These are phyloP conservation scores for Diaporthe capsici DNA, from an alignment of 2,329 filamentous ascomycete genomes.

Conservation along the genomic window DNA sequence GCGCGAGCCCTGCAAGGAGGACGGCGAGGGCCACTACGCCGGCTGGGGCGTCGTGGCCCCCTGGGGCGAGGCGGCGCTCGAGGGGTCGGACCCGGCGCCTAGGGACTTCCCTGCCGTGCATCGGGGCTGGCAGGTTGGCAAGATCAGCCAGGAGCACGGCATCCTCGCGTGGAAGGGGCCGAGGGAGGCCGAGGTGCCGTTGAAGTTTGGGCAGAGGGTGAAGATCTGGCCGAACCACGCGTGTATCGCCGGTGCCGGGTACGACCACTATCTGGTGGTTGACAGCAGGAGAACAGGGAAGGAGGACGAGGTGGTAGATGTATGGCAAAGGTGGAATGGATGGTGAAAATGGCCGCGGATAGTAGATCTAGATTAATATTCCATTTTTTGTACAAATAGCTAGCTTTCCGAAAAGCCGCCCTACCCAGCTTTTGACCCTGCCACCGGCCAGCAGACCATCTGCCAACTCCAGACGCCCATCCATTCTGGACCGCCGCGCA, in stretches of 20 bases:
- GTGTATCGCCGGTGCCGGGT: constrained; percentile 80
- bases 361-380: constrained; percentile 27
- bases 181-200: constrained; percentile 59
- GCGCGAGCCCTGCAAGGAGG: constrained; percentile 77
- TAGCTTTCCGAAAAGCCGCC: constrained; percentile 29
- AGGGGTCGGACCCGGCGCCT: constrained; percentile 54
- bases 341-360: constrained; percentile 65
- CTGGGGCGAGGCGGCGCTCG: constrained; percentile 59
- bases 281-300: constrained; percentile 70
- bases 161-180: constrained; percentile 74
- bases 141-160: constrained; percentile 84
- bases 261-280: constrained; percentile 81
- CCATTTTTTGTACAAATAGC: constrained; percentile 29
- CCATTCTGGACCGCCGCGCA: constrained; percentile 19
- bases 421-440: constrained; percentile 25
- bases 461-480: constrained; percentile 42
- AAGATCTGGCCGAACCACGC: constrained; percentile 86
- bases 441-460: constrained; percentile 36
- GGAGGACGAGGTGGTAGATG: constrained; percentile 77
- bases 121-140: constrained; percentile 76
- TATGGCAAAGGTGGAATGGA: constrained; percentile 80
- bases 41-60: constrained; percentile 79
- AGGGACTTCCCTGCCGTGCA: constrained; percentile 57
- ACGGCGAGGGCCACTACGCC: constrained; percentile 64
- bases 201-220: constrained; percentile 76